Evolutionary conservation across 78 protist species (phyloP).

Genomic region (Isochrysis galbana): DNA sequence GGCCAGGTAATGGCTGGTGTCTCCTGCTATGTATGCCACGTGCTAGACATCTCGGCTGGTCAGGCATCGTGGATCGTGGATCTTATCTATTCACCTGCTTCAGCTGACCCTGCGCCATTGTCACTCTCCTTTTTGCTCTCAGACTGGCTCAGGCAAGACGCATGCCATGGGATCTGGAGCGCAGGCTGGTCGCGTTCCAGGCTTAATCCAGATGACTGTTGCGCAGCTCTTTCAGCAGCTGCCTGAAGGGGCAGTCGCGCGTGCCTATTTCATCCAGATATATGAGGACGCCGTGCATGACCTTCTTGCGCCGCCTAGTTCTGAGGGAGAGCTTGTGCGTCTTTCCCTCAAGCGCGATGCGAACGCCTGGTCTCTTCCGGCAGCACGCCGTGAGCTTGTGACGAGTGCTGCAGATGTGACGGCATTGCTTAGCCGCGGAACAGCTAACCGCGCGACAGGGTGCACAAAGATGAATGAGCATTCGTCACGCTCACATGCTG

Average conservation of each 20-base stretch:
- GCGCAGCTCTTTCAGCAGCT: background rate
- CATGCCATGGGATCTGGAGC: conserved; percentile 40
- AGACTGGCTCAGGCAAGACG: conserved; percentile 78
- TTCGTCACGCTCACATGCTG: conserved; percentile 22
- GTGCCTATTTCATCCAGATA: background rate
- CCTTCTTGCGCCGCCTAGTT: background rate
- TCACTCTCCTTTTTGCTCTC: too few relatives aligned
- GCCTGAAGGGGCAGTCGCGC: background rate
- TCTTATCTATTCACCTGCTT: too few relatives aligned
- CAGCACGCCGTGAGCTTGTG: background rate
- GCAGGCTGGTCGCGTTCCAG: background rate
- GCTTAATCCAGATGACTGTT: background rate
- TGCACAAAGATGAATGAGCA: background rate
- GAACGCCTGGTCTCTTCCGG: background rate
- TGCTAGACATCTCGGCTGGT: too few relatives aligned
- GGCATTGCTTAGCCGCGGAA: background rate
- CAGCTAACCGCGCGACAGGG: background rate
- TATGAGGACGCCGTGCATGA: background rate
- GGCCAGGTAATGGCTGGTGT: too few relatives aligned
- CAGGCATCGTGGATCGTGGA: too few relatives aligned
- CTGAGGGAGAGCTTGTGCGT: background rate
- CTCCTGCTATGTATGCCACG: too few relatives aligned
- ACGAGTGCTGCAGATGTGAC: background rate
- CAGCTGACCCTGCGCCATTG: too few relatives aligned
- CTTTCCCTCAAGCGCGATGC: background rate